phyloP scores from a whole-genome alignment of 2,329 filamentous ascomycete species.

The Ophiostoma angusticollis region DNA sequence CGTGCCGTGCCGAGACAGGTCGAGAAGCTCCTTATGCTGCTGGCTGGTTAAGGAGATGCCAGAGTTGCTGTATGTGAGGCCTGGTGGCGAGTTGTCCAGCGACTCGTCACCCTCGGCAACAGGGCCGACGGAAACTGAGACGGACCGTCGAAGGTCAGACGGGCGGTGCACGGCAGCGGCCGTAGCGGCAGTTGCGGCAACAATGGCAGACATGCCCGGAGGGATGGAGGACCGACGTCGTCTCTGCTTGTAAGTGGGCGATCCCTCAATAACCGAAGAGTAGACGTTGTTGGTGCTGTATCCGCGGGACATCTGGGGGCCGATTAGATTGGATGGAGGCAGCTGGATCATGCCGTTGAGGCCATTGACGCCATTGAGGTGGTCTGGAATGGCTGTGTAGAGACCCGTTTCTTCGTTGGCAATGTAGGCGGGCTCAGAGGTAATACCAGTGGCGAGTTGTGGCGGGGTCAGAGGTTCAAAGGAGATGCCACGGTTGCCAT shows the following conservation, averaged over 20 bases:
- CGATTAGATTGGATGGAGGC: conserved; percentile 71
- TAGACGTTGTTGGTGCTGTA: conserved; percentile 71
- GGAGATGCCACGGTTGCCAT: conserved; percentile 89
- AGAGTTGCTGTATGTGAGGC: conserved; percentile 58
- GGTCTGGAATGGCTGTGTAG: conserved; percentile 88
- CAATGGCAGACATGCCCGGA: conserved; percentile 56
- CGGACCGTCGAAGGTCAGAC: conserved; percentile 80
- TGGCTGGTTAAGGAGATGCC: conserved; percentile 48
- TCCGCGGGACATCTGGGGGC: conserved; percentile 64
- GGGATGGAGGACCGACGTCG: conserved; percentile 88
- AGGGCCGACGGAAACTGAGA: conserved; percentile 76
- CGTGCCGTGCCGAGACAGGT: conserved; percentile 83
- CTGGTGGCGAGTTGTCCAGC: conserved; percentile 65
- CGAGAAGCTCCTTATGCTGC: conserved; percentile 67
- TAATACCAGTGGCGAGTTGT: conserved; percentile 71
- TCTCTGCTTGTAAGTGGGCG: conserved; percentile 96
- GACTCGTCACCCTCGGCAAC: conserved; percentile 69
- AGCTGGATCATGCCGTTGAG: conserved; percentile 87
- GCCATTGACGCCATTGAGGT: conserved; percentile 56
- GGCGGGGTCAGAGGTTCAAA: conserved; percentile 96
- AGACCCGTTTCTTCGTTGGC: conserved; percentile 94
- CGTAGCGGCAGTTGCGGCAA: conserved; percentile 40
- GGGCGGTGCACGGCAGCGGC: conserved; percentile 52
- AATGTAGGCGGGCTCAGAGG: conserved; percentile 88
- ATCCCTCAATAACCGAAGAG: conserved; percentile 82